A percentile compares a stretch with the other conserved stretches of the same genome.
These are phyloP conservation scores for Phyllostachys edulis DNA, from an alignment of 176 grass and related monocot species.

Conservation along the genomic window DNA sequence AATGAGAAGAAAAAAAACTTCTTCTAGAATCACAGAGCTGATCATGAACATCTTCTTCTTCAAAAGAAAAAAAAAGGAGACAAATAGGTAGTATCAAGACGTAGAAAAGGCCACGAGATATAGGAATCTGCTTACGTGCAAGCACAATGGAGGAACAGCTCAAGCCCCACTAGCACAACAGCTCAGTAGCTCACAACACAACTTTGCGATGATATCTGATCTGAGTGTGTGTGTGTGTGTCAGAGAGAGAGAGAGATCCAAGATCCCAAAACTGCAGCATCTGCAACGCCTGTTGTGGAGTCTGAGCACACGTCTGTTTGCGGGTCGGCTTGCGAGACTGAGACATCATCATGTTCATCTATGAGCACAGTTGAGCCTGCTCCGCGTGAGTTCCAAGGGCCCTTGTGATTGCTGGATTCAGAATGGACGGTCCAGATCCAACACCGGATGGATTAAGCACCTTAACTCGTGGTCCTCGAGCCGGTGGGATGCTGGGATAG, in stretches of 20 bases:
- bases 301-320: neutral
- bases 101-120: neutral
- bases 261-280: neutral
- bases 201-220: neutral
- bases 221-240: neutral
- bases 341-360: neutral
- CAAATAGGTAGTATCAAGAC: neutral
- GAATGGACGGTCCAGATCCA: neutral
- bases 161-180: neutral
- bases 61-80: neutral
- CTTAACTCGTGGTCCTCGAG: too few species aligned
- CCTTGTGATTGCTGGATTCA: neutral
- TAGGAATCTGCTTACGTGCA: constrained; percentile 24
- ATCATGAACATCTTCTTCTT: neutral
- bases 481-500: too few species aligned
- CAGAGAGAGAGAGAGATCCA: neutral
- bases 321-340: neutral
- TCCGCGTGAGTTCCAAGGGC: too few species aligned
- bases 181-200: neutral
- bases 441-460: too few species aligned
- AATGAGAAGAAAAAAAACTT: neutral
- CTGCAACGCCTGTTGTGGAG: neutral
- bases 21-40: neutral
- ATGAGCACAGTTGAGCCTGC: too few species aligned
- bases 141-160: neutral